Evolutionary conservation across 345 rosid genomes (phyloP), one percentile per base, ranked within the genome.

Genomic region (Camelina laxa): DNA sequence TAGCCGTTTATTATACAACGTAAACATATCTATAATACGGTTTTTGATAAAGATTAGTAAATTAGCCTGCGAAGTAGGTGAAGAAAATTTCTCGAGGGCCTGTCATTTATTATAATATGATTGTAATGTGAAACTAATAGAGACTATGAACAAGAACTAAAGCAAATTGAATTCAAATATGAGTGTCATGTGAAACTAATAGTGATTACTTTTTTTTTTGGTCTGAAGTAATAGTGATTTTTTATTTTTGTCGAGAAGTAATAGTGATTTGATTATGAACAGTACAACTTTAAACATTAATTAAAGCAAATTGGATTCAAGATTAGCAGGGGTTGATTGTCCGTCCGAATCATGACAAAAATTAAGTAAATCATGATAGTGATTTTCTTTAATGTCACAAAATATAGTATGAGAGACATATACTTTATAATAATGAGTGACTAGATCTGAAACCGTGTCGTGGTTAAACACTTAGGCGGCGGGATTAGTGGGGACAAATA

Each of bases 401-500:
- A 48, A 22, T 61, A 39, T 38, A 60, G 16, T 22, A 38, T 38
- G 15, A 17, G 20, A 17, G 41, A 17, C 47, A 20, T 64, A 73
- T 20, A 44, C n/a, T 65, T 47, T 65, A 59, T 27, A 59, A 36
- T 41, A 51, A 8, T 35, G 65, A 31, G 60, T 54, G 70, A 62
- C 16, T 69, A 70, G 51, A 69, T 35, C 74, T 76, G 44, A 62
- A 67, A 31, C 70, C 42, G 65, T 68, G 64, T 20, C 49, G 41
- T 65, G 39, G 65, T 51, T 76, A n/a, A 69, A 69, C 38, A 69
- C 75, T 62, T 60, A 61, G 69, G 74, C 79, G 74, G 74, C 57
- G 56, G 57, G 47, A 60, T 68, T 74, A 45, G 70, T 54, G 70
- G 73, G 78, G 73, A 49, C 73, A 58, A 31, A 65, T 20, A 31